Conservation (phyloP, 768 basidiomycete genomes). For the Leccinum barrowsii region DNA sequence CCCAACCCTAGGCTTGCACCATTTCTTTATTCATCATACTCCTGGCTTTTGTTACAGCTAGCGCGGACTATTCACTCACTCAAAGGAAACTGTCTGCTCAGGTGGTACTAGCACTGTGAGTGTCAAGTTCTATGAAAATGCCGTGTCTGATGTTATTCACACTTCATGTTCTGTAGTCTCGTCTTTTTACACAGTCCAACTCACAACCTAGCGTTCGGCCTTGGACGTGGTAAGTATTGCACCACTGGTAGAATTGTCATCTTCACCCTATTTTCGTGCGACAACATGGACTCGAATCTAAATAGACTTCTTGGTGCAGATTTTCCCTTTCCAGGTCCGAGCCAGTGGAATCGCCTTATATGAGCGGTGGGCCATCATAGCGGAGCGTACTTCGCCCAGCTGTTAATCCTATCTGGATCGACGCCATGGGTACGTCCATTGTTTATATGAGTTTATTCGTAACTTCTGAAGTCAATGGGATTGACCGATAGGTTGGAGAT, state of each 20-base stretch:
- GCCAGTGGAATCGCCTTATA: background rate
- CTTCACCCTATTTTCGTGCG: background rate
- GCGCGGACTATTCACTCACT: background rate
- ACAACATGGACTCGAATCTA: background rate
- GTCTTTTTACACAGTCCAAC: background rate
- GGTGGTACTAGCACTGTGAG: background rate
- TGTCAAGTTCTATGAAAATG: background rate
- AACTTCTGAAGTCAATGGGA: background rate
- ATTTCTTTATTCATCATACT: background rate
- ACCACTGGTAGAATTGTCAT: background rate
- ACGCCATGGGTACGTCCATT: background rate
- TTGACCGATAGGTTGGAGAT: background rate
- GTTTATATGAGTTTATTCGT: background rate
- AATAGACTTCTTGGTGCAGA: background rate
- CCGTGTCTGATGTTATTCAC: background rate
- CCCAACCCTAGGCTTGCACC: background rate
- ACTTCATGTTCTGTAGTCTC: background rate
- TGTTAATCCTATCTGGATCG: background rate
- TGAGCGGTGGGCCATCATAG: background rate
- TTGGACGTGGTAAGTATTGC: background rate
- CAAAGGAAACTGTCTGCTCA: background rate
- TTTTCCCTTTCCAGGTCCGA: background rate
- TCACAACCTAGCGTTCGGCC: background rate
- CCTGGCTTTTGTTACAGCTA: background rate
- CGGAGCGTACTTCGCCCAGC: background rate